Percentiles rank a stretch among this genome's conserved stretches.
These are phyloP conservation scores for Misopates orontium DNA, from an alignment of 257 asterid species.

Conservation along the genomic window DNA sequence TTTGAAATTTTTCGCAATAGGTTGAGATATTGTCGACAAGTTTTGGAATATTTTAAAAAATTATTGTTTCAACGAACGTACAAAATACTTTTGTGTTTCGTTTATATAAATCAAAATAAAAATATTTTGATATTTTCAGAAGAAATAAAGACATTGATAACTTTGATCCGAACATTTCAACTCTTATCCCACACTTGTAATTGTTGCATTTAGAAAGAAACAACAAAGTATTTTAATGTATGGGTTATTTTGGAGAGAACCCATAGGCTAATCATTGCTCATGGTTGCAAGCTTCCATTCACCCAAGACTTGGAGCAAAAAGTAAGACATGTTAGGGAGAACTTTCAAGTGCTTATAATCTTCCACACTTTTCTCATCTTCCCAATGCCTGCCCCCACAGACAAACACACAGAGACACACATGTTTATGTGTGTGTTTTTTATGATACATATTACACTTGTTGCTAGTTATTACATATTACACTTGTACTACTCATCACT, in stretches of 20 bases:
- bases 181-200: conserved; percentile 23
- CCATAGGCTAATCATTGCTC: conserved; percentile 36
- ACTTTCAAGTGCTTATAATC: conserved; percentile 53
- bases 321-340: conserved; percentile 41
- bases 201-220: conserved; percentile 34
- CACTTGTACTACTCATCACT: conserved; percentile 42
- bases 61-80: no score
- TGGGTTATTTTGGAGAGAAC: conserved; percentile 27
- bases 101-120: no score
- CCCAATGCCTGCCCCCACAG: conserved; percentile 27
- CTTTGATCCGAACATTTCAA: conserved; percentile 10
- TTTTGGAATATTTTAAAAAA: no score
- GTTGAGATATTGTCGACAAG: no score
- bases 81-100: no score
- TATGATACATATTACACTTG: not conserved
- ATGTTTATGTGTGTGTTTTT: not conserved
- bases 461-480: conserved; percentile 27
- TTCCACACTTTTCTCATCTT: conserved; percentile 20
- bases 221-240: conserved; percentile 32
- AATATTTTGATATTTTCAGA: no score
- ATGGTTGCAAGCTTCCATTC: conserved; percentile 40
- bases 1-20: no score
- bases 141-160: no score
- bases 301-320: conserved; percentile 39
- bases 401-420: conserved; percentile 12